Evolutionary conservation across 2,329 filamentous ascomycete genomes (phyloP).

Genomic region (Hypoxylon sp.): DNA sequence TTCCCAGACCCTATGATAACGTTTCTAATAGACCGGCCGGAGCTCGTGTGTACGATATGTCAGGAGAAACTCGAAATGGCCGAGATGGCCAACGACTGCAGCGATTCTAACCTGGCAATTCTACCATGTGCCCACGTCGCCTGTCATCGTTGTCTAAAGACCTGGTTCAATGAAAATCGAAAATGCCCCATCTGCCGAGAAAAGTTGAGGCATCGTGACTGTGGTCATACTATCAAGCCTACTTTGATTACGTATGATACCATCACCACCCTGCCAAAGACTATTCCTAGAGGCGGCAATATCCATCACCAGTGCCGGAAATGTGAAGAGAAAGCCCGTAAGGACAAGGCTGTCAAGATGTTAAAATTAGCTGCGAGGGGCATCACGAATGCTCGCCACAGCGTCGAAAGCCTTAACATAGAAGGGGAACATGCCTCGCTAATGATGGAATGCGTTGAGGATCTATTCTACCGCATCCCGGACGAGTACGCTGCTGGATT

Average conservation of each 20-base stretch:
- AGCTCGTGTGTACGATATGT: conserved; percentile 49
- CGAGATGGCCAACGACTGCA: background rate
- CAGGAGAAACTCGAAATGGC: conserved; percentile 36
- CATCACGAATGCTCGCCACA: background rate
- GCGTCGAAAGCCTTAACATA: background rate
- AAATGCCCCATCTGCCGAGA: conserved; percentile 56
- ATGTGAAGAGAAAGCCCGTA: conserved; percentile 32
- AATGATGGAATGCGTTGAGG: background rate
- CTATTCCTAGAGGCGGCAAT: conserved; percentile 53
- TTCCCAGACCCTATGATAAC: conserved; percentile 48
- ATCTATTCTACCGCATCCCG: background rate
- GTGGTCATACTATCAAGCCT: conserved; percentile 50
- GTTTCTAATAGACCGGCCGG: conserved; percentile 48
- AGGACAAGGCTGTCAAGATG: conserved; percentile 14
- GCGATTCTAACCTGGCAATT: conserved; percentile 45
- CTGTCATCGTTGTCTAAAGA: conserved; percentile 49
- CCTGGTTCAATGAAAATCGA: conserved; percentile 46
- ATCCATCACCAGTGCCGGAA: conserved; percentile 26
- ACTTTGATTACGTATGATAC: conserved; percentile 49
- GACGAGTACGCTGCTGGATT: background rate
- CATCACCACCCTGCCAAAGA: conserved; percentile 53
- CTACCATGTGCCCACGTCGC: conserved; percentile 56
- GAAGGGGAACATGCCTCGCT: background rate
- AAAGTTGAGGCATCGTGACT: conserved; percentile 48
- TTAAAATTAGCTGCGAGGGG: conserved; percentile 25